These are phyloP conservation scores for Recurvomyces mirabilis DNA, from an alignment of 495 filamentous ascomycete species.

Conservation along the genomic window DNA sequence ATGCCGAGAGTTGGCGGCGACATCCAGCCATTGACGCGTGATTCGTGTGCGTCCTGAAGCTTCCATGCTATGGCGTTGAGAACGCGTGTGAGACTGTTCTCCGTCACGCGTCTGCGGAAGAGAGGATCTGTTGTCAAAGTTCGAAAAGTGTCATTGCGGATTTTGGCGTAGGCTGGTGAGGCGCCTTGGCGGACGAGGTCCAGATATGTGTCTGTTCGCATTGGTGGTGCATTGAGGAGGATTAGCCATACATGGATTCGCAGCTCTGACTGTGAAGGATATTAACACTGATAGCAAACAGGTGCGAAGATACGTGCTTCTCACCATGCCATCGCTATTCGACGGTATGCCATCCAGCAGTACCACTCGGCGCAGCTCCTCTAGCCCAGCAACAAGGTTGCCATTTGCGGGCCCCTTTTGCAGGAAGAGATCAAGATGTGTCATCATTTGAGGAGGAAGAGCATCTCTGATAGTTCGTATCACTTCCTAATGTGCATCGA, in stretches of 20 bases:
- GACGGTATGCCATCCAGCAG: constrained; percentile 68
- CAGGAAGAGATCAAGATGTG: constrained; percentile 20
- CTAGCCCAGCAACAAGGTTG: constrained; percentile 53
- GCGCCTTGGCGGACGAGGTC: constrained; percentile 82
- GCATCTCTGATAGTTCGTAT: too few species aligned
- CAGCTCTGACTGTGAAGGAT: constrained; percentile 65
- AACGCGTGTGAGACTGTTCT: constrained; percentile 86
- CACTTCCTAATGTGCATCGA: too few species aligned
- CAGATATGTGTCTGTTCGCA: constrained; percentile 79
- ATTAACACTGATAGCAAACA: too few species aligned
- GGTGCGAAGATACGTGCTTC: too few species aligned
- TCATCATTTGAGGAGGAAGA: too few species aligned
- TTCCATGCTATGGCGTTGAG: constrained; percentile 96
- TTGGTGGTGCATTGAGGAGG: constrained; percentile 70
- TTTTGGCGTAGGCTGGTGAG: constrained; percentile 90
- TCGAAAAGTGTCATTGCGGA: constrained; percentile 94
- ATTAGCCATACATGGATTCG: constrained; percentile 94
- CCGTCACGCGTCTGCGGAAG: constrained; percentile 87
- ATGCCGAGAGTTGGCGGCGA: constrained; percentile 30
- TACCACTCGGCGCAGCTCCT: constrained; percentile 65
- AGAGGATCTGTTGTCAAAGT: constrained; percentile 91
- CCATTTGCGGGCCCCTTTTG: constrained; percentile 38
- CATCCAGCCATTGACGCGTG: constrained; percentile 34
- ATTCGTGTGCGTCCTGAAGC: constrained; percentile 62
- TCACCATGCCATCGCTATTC: constrained; percentile 84